A percentile compares a stretch with the other conserved stretches of the same genome.
These are phyloP conservation scores for Diaporthe ilicicola DNA, from an alignment of 2,329 filamentous ascomycete genomes.

Conservation along the genomic window DNA sequence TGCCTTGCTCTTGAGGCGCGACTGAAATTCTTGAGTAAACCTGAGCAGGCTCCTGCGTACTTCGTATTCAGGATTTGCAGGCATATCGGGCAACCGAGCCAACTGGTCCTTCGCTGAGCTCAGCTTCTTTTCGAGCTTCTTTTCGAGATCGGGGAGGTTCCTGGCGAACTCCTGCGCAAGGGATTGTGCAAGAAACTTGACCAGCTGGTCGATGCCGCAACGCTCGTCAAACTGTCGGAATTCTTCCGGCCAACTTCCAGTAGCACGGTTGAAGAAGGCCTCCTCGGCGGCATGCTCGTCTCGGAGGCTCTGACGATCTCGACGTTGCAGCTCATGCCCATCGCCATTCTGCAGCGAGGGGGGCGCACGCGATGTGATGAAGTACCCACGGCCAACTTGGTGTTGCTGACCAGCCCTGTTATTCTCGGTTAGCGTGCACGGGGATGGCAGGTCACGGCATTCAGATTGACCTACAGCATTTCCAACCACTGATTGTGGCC, in stretches of 20 bases:
- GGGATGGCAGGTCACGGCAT: background rate
- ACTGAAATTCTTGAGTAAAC: conserved; percentile 64
- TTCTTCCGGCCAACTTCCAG: conserved; percentile 54
- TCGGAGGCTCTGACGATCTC: conserved; percentile 42
- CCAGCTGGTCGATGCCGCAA: conserved; percentile 63
- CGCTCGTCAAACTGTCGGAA: conserved; percentile 58
- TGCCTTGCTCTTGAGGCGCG: conserved; percentile 59
- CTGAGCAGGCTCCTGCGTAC: conserved; percentile 66
- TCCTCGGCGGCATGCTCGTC: conserved; percentile 62
- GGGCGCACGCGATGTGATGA: conserved; percentile 75
- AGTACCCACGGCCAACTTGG: conserved; percentile 77
- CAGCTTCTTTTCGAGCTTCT: conserved; percentile 60
- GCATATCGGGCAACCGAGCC: conserved; percentile 69
- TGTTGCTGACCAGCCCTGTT: conserved; percentile 62
- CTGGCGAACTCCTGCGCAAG: conserved; percentile 63
- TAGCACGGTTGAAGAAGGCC: conserved; percentile 55
- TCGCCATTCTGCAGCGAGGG: conserved; percentile 24
- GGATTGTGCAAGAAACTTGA: conserved; percentile 60
- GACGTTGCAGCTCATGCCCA: conserved; percentile 52
- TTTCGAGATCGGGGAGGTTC: conserved; percentile 53
- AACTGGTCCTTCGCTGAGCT: conserved; percentile 64
- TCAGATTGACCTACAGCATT: conserved; percentile 47
- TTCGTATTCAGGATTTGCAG: conserved; percentile 71
- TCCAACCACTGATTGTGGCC: conserved; percentile 66
- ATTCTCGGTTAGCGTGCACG: background rate